Evolutionary conservation across 2,329 filamentous ascomycete genomes (phyloP).

Genomic region (Colletotrichum musicola): DNA sequence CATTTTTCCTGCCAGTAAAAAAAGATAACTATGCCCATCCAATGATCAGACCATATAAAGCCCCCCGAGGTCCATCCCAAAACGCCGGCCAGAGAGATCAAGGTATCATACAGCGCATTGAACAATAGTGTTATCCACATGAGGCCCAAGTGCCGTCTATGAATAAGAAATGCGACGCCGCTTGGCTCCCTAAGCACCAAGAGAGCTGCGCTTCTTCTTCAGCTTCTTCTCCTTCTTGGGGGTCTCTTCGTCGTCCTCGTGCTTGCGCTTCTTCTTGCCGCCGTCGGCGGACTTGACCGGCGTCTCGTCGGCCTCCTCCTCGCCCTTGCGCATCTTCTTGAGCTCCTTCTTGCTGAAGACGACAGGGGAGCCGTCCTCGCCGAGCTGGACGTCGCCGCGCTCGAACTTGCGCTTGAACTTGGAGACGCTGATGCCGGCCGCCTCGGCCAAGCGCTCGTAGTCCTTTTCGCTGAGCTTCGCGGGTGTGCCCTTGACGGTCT

Average conservation of each 20-base stretch:
- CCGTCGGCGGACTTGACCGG: constrained; percentile 56
- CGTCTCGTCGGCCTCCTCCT: constrained; percentile 60
- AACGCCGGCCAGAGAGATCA: constrained; percentile 41
- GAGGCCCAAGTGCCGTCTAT: constrained; percentile 40
- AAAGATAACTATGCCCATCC: constrained; percentile 39
- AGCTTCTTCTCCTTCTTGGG: constrained; percentile 72
- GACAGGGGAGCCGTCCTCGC: constrained; percentile 73
- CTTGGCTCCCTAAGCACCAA: constrained; percentile 38
- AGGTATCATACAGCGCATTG: constrained; percentile 43
- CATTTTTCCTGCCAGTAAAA: constrained; percentile 40
- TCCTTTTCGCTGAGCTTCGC: constrained; percentile 66
- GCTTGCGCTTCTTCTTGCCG: constrained; percentile 79
- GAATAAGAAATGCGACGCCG: constrained; percentile 38
- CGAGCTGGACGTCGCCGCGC: constrained; percentile 78
- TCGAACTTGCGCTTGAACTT: constrained; percentile 85
- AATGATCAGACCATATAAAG: constrained; percentile 40
- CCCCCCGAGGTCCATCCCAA: constrained; percentile 38
- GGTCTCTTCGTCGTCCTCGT: constrained; percentile 73
- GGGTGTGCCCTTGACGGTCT: constrained; percentile 38
- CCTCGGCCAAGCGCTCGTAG: constrained; percentile 71
- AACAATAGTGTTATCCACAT: constrained; percentile 40
- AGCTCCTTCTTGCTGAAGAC: constrained; percentile 81
- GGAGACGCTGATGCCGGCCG: constrained; percentile 77
- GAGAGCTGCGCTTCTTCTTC: constrained; percentile 57
- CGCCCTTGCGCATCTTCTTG: constrained; percentile 77